A percentile compares a stretch with the other conserved stretches of the same genome.
Conservation (phyloP, 148 eudicot species). For the Agrostemma githago region DNA sequence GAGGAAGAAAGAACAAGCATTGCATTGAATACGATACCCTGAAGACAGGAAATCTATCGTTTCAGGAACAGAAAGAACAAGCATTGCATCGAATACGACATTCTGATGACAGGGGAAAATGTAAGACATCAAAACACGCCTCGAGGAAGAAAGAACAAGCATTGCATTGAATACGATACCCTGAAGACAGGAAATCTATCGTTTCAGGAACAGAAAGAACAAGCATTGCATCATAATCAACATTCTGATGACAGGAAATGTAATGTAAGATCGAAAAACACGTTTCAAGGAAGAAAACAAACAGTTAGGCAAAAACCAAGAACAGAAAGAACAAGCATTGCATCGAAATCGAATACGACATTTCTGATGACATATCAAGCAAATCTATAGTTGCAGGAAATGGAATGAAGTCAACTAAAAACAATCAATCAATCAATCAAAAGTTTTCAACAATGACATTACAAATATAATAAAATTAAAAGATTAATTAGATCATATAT, state of each 20-base stretch:
- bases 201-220: not conserved
- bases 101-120: too few relatives aligned
- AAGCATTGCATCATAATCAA: not conserved
- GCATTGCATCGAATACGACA: not conserved
- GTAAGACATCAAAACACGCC: too few relatives aligned
- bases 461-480: not conserved
- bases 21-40: too few relatives aligned
- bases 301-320: not conserved
- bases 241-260: not conserved
- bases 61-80: not conserved
- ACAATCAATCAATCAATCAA: conserved; percentile 10
- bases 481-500: not conserved
- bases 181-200: too few relatives aligned
- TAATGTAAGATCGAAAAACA: too few relatives aligned
- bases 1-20: too few relatives aligned
- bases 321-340: not conserved
- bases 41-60: too few relatives aligned
- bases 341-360: conserved; percentile 3
- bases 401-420: conserved; percentile 19
- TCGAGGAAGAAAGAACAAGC: too few relatives aligned
- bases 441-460: not conserved
- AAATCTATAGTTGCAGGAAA: conserved; percentile 1
- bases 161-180: too few relatives aligned
- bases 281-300: too few relatives aligned
- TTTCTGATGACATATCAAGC: not conserved